Conservation (phyloP, 2,329 filamentous ascomycete genomes). For the Coniella vitis region DNA sequence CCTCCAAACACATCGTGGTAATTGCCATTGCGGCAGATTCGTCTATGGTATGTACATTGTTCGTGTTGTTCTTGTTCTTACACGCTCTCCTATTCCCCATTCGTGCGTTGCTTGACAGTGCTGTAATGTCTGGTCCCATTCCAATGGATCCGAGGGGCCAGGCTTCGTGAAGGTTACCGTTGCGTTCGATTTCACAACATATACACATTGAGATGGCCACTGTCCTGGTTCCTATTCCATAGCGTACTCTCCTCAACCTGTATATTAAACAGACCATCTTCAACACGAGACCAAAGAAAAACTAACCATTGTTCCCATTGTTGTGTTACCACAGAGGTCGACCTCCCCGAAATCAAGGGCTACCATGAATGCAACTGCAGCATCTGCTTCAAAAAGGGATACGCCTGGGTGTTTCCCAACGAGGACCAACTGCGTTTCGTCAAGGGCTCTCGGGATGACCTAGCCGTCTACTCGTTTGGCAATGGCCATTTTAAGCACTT, state of each 20-base stretch:
- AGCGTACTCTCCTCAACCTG: no score
- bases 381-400: slow-evolving; percentile 49
- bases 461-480: slow-evolving; percentile 39
- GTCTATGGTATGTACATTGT: slow-evolving; percentile 37
- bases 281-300: neutral
- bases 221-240: no score
- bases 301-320: neutral
- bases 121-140: no score
- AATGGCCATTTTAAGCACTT: slow-evolving; percentile 31
- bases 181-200: no score
- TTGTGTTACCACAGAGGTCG: neutral
- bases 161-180: no score
- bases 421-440: slow-evolving; percentile 33
- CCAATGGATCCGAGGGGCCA: no score
- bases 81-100: neutral
- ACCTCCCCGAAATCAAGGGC: slow-evolving; percentile 47
- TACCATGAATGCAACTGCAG: slow-evolving; percentile 59
- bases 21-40: slow-evolving; percentile 51
- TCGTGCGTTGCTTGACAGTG: neutral
- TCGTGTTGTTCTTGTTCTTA: no score
- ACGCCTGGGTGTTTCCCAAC: slow-evolving; percentile 30
- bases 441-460: slow-evolving; percentile 34
- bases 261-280: neutral
- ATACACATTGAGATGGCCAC: no score
- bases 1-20: slow-evolving; percentile 43